Base-by-base conservation (phyloP, 805 yeast species). In the Priceomyces castillae region DNA sequence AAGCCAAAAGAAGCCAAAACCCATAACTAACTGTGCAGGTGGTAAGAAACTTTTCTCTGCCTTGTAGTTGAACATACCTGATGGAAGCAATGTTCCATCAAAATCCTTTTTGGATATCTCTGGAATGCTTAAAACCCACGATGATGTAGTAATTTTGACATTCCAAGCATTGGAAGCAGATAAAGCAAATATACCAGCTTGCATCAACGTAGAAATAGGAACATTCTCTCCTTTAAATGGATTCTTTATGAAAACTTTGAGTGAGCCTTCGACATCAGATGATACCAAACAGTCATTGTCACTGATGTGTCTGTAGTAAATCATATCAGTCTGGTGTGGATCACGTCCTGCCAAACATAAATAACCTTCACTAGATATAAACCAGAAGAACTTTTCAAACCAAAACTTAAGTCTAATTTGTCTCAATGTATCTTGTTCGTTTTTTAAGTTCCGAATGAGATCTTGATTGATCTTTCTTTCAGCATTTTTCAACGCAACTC, bases 321-420 rank as follows among this genome's bases (percentile, higher is more conserved):
- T 77, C 68, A 87, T 77, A 54, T 90, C 96, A 3, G 80, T 74
- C 59, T 92, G 98, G 3, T 78, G 61, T 17, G 74, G 77, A 58
- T 94, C 97, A 49, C 89, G 80, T 1, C 97, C 98, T 37, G 90
- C 89, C 42, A 94, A 63, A 46, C 95, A 86, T 39, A 94, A 66
- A 57, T 86, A 90, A 0, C 94, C 90, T 58, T 92, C 98, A 51
- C 84, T 81, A 0, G 97, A 79, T n/a, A 90, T 71, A 57, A 94
- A 94, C 99, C 99, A 94, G 56, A 75, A 81, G 62, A 84, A 92
- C 62, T 92, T 94, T 59, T 94, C 99, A 67, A 94, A 94, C 87
- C 97, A 90, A 58, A 73, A 83, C 37, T 88, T 89, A 3, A 78
- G 72, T 37, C 97, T 76, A 25, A 86, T 67, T 30, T 77, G 80